Evolutionary conservation across 768 basidiomycete species (phyloP).

Genomic region (Amanita thiersii): DNA sequence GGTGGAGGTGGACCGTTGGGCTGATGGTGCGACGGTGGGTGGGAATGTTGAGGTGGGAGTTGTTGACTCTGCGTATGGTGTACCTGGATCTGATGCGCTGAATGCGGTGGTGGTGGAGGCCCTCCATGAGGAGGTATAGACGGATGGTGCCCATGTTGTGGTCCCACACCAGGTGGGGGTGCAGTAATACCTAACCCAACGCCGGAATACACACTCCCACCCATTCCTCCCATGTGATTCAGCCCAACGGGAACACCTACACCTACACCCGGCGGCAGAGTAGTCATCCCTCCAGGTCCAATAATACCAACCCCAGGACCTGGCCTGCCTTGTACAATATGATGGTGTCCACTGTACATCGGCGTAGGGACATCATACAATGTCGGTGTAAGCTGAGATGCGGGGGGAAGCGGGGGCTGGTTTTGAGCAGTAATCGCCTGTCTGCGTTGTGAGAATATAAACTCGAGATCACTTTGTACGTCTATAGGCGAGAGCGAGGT

Average conservation of each 20-base stretch:
- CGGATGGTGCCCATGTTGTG: not conserved
- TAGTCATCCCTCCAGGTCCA: slow-evolving; percentile 7
- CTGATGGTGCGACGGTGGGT: slow-evolving; percentile 2
- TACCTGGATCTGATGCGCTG: slow-evolving; percentile 6
- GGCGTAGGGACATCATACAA: slow-evolving; percentile 7
- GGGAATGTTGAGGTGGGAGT: slow-evolving; percentile 8
- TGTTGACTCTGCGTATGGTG: slow-evolving; percentile 11
- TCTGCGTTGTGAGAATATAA: slow-evolving; percentile 38
- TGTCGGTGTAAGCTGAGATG: slow-evolving; percentile 6
- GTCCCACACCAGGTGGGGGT: slow-evolving; percentile 4
- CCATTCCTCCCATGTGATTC: slow-evolving; percentile 6
- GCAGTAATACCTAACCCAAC: slow-evolving; percentile 13
- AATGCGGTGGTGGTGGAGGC: slow-evolving; percentile 2
- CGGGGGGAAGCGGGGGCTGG: not conserved
- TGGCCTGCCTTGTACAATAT: slow-evolving; percentile 2
- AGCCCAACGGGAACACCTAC: slow-evolving; percentile 1
- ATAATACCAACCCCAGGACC: slow-evolving; percentile 7
- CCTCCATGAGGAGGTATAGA: slow-evolving; percentile 1
- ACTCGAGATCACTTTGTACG: slow-evolving; percentile 45
- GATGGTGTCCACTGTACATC: slow-evolving; percentile 4
- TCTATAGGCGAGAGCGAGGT: slow-evolving; percentile 38
- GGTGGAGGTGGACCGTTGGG: slow-evolving; percentile 1
- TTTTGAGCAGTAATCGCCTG: not conserved
- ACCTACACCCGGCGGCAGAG: slow-evolving; percentile 2
- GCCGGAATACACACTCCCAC: no score